Evolutionary conservation across 257 asterid genomes (phyloP).

Genomic region (Solanum virginianum): DNA sequence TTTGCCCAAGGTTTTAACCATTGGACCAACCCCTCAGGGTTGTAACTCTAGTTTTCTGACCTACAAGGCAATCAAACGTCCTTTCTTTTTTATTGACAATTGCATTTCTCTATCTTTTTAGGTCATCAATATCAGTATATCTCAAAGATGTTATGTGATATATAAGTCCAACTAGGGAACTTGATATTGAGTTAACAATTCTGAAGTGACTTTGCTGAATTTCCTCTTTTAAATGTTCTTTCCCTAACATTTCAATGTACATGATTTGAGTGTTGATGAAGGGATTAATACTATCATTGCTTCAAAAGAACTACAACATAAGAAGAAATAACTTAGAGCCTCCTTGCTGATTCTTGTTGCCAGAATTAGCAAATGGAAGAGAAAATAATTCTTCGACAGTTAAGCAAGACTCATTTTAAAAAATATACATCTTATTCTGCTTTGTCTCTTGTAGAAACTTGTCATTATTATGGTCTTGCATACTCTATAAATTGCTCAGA

Average conservation of each 20-base stretch:
- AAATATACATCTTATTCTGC: background rate
- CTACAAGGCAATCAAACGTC: background rate
- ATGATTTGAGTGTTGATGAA: background rate
- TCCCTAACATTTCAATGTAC: background rate
- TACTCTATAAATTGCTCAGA: background rate
- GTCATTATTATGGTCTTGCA: background rate
- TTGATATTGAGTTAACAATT: background rate
- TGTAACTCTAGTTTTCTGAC: background rate
- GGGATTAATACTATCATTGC: background rate
- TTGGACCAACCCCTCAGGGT: background rate
- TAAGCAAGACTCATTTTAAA: background rate
- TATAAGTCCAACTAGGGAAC: background rate
- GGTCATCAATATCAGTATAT: background rate
- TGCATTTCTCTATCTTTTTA: background rate
- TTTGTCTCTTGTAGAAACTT: background rate
- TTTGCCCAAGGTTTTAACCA: too few relatives aligned
- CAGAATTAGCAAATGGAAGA: background rate
- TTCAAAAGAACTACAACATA: background rate
- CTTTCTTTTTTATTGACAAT: background rate
- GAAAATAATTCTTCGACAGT: background rate
- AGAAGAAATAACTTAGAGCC: background rate
- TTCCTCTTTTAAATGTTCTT: background rate
- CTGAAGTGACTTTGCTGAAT: background rate
- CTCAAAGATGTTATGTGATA: background rate
- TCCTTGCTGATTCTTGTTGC: background rate